These are phyloP conservation scores for Heimioporus punctisporus DNA, from an alignment of 1,284 basidiomycete genomes.

Conservation along the genomic window DNA sequence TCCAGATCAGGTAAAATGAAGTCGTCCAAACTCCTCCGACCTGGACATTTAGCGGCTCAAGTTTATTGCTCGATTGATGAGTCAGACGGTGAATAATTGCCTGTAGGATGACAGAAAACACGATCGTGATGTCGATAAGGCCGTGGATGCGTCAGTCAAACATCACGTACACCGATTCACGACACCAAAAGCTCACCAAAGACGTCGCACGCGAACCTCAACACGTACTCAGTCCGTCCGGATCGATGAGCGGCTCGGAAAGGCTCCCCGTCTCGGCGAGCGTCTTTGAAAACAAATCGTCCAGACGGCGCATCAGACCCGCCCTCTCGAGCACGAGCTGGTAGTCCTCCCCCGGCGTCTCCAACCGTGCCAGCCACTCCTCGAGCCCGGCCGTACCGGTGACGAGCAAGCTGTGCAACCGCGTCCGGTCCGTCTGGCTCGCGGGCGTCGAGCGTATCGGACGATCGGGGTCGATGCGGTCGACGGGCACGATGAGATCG, in stretches of 20 bases:
- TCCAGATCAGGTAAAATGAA: no score
- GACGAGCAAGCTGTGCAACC: slow-evolving; percentile 64
- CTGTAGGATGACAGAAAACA: no score
- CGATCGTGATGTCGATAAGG: no score
- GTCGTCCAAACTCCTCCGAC: no score
- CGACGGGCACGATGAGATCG: slow-evolving; percentile 46
- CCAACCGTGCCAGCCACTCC: slow-evolving; percentile 58
- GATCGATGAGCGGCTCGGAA: slow-evolving; percentile 31
- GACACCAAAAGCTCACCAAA: no score
- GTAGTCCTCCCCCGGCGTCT: slow-evolving; percentile 39
- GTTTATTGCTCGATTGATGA: no score
- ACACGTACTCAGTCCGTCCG: slow-evolving; percentile 21
- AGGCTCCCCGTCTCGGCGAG: slow-evolving; percentile 54
- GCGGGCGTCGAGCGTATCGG: slow-evolving; percentile 43
- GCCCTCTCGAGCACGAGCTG: slow-evolving; percentile 44
- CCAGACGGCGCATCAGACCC: slow-evolving; percentile 60
- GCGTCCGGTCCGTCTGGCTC: slow-evolving; percentile 69
- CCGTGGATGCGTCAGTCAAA: no score
- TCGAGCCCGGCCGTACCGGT: slow-evolving; percentile 60
- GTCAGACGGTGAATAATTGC: no score
- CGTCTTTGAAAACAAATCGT: slow-evolving; percentile 61
- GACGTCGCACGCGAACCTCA: no score
- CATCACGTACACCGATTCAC: no score
- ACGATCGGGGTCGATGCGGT: slow-evolving; percentile 22
- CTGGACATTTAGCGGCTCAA: no score